Conservation (phyloP, 177 flowering plant genomes). For the Vitis hybrid region DNA sequence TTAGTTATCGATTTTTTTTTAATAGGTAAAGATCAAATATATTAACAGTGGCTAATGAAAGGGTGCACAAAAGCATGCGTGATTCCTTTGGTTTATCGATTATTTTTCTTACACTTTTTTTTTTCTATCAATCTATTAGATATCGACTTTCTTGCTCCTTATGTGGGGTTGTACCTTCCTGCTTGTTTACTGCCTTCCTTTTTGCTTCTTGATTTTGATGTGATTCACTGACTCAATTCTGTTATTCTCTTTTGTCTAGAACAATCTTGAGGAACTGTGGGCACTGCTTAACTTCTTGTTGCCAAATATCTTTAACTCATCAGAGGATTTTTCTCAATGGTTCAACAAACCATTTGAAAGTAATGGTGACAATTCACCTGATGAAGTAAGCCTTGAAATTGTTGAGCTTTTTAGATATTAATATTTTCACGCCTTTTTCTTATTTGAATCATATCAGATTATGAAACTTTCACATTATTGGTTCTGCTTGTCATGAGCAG, state of each 20-base stretch:
- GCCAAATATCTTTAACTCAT: conserved; percentile 95
- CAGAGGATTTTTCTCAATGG: conserved; percentile 99
- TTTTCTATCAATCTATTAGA: background rate
- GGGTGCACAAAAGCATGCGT: too few species aligned
- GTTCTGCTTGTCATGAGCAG: conserved; percentile 30
- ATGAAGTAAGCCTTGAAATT: conserved; percentile 56
- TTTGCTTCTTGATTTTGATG: conserved; percentile 1
- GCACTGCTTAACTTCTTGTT: conserved; percentile 94
- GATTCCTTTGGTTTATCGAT: too few species aligned
- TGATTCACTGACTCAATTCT: conserved; percentile 5
- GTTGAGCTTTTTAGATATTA: background rate
- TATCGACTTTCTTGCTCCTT: background rate
- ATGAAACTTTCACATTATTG: background rate
- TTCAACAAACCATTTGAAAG: conserved; percentile 99
- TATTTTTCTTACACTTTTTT: background rate
- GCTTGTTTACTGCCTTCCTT: background rate
- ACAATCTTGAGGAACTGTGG: conserved; percentile 97
- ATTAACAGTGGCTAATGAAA: too few species aligned
- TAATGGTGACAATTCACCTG: conserved; percentile 80
- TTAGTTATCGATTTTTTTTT: conserved; percentile 1
- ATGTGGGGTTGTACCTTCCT: background rate
- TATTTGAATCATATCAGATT: background rate
- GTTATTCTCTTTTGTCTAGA: conserved; percentile 38
- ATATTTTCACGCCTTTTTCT: background rate
- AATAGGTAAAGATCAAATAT: too few species aligned